Evolutionary conservation across 257 asterid species (phyloP).

Genomic region (Misopates orontium): DNA sequence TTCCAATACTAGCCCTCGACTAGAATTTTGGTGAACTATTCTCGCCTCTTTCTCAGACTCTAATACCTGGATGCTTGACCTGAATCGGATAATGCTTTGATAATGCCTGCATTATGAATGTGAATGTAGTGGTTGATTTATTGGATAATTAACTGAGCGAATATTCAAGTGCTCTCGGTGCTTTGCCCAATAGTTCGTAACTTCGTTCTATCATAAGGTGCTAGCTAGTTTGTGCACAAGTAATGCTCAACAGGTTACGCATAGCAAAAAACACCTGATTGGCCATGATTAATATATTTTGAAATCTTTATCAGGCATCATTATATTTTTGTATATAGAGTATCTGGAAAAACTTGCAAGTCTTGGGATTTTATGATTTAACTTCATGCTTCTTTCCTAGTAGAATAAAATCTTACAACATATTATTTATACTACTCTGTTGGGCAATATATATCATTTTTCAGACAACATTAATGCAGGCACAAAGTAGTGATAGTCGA

Average conservation of each 20-base stretch:
- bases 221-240: too few species aligned
- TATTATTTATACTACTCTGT: too few species aligned
- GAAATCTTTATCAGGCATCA: too few species aligned
- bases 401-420: constrained; percentile 6
- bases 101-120: too few species aligned
- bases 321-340: too few species aligned
- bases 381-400: constrained; percentile 20
- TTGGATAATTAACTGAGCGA: constrained; percentile 3
- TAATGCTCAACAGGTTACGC: too few species aligned
- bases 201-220: too few species aligned
- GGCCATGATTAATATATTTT: too few species aligned
- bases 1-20: neutral
- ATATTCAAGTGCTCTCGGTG: neutral
- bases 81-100: neutral
- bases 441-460: neutral
- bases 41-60: neutral
- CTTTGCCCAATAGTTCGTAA: neutral
- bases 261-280: too few species aligned
- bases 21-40: neutral
- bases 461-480: constrained; percentile 44
- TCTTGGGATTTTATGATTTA: constrained; percentile 9
- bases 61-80: neutral
- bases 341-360: neutral
- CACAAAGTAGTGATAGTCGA: constrained; percentile 93
- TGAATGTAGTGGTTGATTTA: too few species aligned